Evolutionary conservation across 176 grass and related monocot species (phyloP), one percentile per base, ranked within the genome.

Genomic region (Chloris gayana): DNA sequence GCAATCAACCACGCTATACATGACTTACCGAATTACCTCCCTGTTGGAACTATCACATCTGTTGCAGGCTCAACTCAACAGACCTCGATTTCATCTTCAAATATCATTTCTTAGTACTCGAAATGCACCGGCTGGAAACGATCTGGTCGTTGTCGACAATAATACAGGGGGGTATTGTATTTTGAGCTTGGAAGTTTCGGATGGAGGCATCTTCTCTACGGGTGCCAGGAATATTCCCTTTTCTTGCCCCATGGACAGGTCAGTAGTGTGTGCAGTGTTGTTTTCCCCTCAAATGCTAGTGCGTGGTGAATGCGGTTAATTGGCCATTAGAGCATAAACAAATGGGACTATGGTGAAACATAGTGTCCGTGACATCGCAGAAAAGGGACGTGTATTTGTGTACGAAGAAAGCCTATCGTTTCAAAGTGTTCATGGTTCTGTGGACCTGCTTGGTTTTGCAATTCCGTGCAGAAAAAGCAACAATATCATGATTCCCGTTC

Each of bases 191-290:
- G 83, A 82, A 3, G 30, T 7, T 82, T 85, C 78, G 41, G 21
- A n/a, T 66, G 41, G 39, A 6, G 37, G 87, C 57, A 78, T 86
- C 83, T 86, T 60, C 25, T 59, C 67, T 57, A 18, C 34, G 1
- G 21, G 73, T 85, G 72, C 78, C 33, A 12, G 14, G 83, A 78
- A 89, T 89, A 86, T 89, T 77, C 88, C 78, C 51, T 77, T 21
- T 14, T 54, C 26, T 39, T 27, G 54, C 47, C 47, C 67, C 9
- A 49, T 70, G 67, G 83, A 72, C 65, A 47, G 22, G 27, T 64
- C 80, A 62, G 21, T 32, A 31, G 3, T 75, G 82, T 57, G 47
- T 67, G 42, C 27, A 45, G 50, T 80, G 81, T 29, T 74, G 22
- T 3, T 38, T 68, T 83, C 35, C 25, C 37, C 27, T 68, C 26